These are phyloP conservation scores for Zygosaccharomyces sapae DNA, from an alignment of 1,139 yeast species.

Conservation along the genomic window DNA sequence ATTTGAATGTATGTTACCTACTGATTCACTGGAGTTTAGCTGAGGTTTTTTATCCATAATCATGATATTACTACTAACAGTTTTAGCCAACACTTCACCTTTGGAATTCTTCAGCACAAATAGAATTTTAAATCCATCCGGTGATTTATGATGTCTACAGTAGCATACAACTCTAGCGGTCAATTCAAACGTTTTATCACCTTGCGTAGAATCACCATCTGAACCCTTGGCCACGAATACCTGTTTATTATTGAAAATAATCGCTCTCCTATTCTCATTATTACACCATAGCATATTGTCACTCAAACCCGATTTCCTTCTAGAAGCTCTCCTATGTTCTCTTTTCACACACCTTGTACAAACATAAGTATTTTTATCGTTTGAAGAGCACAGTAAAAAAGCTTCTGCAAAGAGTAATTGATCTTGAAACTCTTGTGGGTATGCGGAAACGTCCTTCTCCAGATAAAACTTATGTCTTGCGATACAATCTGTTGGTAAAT, in stretches of 20 bases:
- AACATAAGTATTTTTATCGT: constrained; percentile 58
- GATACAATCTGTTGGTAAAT: constrained; percentile 80
- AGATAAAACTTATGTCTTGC: constrained; percentile 79
- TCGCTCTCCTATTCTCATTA: constrained; percentile 68
- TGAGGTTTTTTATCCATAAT: constrained; percentile 80
- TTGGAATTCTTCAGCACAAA: constrained; percentile 61
- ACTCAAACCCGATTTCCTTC: constrained; percentile 66
- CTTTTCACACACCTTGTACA: constrained; percentile 86
- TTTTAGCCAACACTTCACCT: constrained; percentile 66
- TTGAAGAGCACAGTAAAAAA: constrained; percentile 51
- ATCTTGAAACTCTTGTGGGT: constrained; percentile 46
- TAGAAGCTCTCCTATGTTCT: constrained; percentile 88
- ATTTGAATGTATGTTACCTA: constrained; percentile 9
- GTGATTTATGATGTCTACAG: constrained; percentile 89
- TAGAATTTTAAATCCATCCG: constrained; percentile 69
- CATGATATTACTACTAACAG: constrained; percentile 69
- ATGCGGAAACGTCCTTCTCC: constrained; percentile 42
- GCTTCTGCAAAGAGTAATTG: constrained; percentile 62
- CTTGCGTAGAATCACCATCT: constrained; percentile 23
- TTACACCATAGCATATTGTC: constrained; percentile 79
- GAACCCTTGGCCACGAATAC: constrained; percentile 71
- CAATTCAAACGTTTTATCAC: constrained; percentile 53
- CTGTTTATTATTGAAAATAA: constrained; percentile 88
- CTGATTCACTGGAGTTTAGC: constrained; percentile 19
- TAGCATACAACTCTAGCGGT: constrained; percentile 90